Percentiles rank a stretch among this genome's conserved stretches.
These are phyloP conservation scores for Iris pallida DNA, from an alignment of 116 monocot genomes.

Conservation along the genomic window DNA sequence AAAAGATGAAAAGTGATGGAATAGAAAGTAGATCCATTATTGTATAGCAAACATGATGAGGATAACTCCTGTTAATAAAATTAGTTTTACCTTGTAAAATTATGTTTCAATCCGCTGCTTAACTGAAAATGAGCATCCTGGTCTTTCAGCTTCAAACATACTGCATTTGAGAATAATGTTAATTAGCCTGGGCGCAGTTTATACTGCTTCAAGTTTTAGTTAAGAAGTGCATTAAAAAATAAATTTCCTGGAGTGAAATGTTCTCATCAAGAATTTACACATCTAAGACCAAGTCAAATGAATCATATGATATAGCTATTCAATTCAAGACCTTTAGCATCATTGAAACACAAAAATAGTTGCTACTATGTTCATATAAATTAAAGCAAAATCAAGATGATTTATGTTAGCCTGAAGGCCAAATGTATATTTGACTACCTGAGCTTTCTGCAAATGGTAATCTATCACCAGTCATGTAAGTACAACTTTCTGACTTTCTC, in stretches of 20 bases:
- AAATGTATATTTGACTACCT: no score
- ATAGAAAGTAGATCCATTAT: no score
- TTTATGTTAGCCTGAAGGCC: neutral
- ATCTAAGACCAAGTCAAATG: no score
- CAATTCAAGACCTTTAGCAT: neutral
- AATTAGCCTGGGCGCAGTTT: neutral
- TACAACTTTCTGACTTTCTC: neutral
- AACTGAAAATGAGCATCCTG: slow-evolving; percentile 57
- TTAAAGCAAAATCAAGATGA: neutral
- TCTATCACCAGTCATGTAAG: neutral
- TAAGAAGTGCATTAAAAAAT: no score
- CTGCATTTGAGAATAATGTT: slow-evolving; percentile 18
- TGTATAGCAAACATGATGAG: no score
- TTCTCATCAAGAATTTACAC: no score
- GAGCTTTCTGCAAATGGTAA: no score
- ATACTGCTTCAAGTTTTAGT: no score
- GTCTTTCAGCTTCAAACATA: slow-evolving; percentile 75
- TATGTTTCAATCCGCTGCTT: slow-evolving; percentile 60
- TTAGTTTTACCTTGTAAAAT: slow-evolving; percentile 36
- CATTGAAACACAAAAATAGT: neutral
- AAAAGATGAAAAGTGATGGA: no score
- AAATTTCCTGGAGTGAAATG: neutral
- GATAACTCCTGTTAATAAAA: neutral
- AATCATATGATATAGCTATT: neutral
- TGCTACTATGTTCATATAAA: neutral